phyloP scores from a whole-genome alignment of 208 protist genomes.

The Wallacemonas sp. region DNA sequence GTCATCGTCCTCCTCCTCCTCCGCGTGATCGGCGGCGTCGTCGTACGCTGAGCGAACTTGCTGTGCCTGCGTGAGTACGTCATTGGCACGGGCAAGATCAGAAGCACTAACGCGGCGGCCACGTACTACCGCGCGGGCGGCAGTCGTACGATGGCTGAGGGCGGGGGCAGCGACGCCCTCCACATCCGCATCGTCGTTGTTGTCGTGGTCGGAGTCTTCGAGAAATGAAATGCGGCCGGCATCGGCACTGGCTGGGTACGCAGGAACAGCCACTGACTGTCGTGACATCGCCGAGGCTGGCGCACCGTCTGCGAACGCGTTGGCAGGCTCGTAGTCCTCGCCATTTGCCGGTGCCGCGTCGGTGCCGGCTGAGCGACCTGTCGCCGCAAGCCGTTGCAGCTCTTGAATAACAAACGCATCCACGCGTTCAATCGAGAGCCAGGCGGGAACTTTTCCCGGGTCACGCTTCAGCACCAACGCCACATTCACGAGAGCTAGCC shows the following conservation, averaged over 20 bases:
- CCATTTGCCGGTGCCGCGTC: background rate
- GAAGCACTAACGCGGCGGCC: background rate
- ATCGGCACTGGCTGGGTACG: no score
- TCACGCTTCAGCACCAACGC: slow-evolving; percentile 13
- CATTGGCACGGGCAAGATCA: slow-evolving; percentile 4
- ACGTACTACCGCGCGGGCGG: background rate
- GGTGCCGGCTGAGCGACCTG: slow-evolving; percentile 16
- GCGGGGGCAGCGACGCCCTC: no score
- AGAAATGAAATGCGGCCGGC: background rate
- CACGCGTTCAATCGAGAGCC: slow-evolving; percentile 36
- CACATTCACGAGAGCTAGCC: slow-evolving; percentile 19
- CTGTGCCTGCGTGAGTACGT: background rate
- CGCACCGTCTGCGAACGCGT: no score
- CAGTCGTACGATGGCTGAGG: no score
- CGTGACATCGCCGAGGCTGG: no score
- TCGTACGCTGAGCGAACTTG: slow-evolving; percentile 3
- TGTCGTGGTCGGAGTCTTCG: background rate
- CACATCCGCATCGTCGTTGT: background rate
- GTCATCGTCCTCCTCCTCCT: background rate
- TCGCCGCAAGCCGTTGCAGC: slow-evolving; percentile 27
- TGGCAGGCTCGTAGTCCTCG: background rate
- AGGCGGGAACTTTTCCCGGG: slow-evolving; percentile 32
- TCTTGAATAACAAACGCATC: slow-evolving; percentile 45
- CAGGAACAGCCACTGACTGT: no score
- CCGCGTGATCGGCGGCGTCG: background rate